phyloP scores from a whole-genome alignment of 257 asterid species.

The Salvia rosmarinus region DNA sequence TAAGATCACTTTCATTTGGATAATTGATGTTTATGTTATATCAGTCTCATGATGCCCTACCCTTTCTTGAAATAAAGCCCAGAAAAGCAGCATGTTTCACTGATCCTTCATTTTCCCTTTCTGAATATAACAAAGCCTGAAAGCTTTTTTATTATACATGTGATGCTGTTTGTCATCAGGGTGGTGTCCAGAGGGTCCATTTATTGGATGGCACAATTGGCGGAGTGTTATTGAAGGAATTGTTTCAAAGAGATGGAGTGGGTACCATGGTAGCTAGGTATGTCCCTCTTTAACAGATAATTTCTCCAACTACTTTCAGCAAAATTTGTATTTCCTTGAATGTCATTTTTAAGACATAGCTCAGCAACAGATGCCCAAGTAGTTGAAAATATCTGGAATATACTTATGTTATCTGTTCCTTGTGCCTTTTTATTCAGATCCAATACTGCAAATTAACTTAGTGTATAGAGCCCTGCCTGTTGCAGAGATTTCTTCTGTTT shows the following conservation, averaged over 20 bases:
- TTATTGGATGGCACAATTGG: constrained; percentile 88
- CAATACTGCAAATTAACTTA: not conserved
- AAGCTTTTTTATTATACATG: constrained; percentile 18
- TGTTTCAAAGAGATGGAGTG: constrained; percentile 93
- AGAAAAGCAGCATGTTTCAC: not conserved
- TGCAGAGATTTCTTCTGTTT: not conserved
- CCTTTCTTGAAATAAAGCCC: constrained; percentile 9
- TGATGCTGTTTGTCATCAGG: constrained; percentile 50
- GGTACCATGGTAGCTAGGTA: constrained; percentile 98
- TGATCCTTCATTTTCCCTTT: constrained; percentile 7
- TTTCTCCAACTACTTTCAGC: constrained; percentile 18
- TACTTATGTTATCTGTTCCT: constrained; percentile 3
- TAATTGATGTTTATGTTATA: not conserved
- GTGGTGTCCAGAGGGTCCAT: constrained; percentile 96
- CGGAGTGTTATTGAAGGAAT: constrained; percentile 84
- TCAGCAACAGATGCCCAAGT: not conserved
- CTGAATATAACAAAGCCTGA: not conserved
- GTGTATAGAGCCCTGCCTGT: not conserved
- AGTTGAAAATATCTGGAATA: not conserved
- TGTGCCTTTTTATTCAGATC: not conserved
- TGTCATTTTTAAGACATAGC: not conserved
- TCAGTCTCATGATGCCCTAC: not conserved
- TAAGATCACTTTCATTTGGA: constrained; percentile 24
- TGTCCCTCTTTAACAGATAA: constrained; percentile 29
- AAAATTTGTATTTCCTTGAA: not conserved